These are phyloP conservation scores for Coprinellus aureogranulatus DNA, from an alignment of 768 basidiomycete species.

Conservation along the genomic window DNA sequence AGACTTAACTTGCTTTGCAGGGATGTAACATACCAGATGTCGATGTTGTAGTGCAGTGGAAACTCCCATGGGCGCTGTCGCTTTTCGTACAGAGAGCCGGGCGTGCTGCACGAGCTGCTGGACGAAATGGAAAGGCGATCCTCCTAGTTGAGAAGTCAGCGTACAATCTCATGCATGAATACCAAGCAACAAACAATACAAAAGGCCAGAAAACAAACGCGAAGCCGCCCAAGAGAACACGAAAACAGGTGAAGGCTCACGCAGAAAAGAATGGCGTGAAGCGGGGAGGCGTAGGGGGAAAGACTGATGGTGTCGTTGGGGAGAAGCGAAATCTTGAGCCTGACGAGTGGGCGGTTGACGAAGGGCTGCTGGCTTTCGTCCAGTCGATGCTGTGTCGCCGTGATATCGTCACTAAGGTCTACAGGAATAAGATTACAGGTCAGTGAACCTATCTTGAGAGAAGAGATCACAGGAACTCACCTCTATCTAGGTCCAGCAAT, in stretches of 20 bases:
- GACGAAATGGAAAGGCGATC: conserved; percentile 16
- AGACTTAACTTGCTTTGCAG: conserved; percentile 12
- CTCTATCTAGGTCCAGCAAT: too few species aligned
- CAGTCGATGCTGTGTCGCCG: conserved; percentile 27
- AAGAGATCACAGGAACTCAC: too few species aligned
- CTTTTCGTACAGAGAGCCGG: conserved; percentile 30
- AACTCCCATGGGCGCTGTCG: conserved; percentile 22
- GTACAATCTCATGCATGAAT: too few species aligned
- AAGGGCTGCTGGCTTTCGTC: conserved; percentile 27
- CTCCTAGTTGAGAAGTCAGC: conserved; percentile 18
- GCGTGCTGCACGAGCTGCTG: conserved; percentile 20
- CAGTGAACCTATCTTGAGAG: too few species aligned
- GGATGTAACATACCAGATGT: conserved; percentile 33
- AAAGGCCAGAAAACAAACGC: conserved; percentile 7
- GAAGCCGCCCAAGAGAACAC: background rate
- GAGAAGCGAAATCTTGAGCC: conserved; percentile 10
- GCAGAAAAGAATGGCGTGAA: background rate
- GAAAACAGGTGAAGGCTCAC: background rate
- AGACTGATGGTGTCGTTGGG: conserved; percentile 5
- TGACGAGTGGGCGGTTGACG: conserved; percentile 16
- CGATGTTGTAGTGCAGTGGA: conserved; percentile 33
- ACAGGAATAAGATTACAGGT: conserved; percentile 14
- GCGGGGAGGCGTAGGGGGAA: conserved; percentile 10
- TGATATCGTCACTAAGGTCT: conserved; percentile 15
- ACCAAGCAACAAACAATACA: too few species aligned